Evolutionary conservation across 257 asterid genomes (phyloP).

Genomic region (Eucommia ulmoides): DNA sequence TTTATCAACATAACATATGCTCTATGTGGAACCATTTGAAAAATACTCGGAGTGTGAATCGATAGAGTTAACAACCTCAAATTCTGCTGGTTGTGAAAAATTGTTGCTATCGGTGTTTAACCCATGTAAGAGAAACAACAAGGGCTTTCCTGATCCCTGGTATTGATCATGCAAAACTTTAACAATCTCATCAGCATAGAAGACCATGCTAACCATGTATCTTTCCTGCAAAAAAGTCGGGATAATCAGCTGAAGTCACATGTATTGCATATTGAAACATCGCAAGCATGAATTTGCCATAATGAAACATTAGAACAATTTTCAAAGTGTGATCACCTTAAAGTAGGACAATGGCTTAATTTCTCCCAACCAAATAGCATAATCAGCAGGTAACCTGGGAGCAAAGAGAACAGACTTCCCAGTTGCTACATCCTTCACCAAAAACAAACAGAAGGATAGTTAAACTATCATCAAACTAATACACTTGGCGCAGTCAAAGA

Average conservation of each 20-base stretch:
- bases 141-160: slow-evolving; percentile 58
- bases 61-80: slow-evolving; percentile 45
- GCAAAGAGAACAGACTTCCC: slow-evolving; percentile 79
- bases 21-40: no score
- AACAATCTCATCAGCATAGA: slow-evolving; percentile 66
- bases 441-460: no score
- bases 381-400: slow-evolving; percentile 76
- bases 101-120: slow-evolving; percentile 82
- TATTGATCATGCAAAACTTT: slow-evolving; percentile 43
- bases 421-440: slow-evolving; percentile 66
- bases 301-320: no score
- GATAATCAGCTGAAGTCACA: slow-evolving; percentile 9
- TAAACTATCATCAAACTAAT: no score
- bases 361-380: slow-evolving; percentile 94
- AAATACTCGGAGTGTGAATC: slow-evolving; percentile 1
- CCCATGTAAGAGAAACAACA: slow-evolving; percentile 83
- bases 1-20: no score
- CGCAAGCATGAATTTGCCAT: background rate
- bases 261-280: slow-evolving; percentile 2
- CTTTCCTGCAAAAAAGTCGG: slow-evolving; percentile 46
- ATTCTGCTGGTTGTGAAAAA: slow-evolving; percentile 73
- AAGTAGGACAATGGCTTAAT: slow-evolving; percentile 65
- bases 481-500: no score
- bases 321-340: slow-evolving; percentile 39
- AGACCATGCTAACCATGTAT: slow-evolving; percentile 51